phyloP scores from a whole-genome alignment of 805 yeast species.

The Allodekkera sacchari region DNA sequence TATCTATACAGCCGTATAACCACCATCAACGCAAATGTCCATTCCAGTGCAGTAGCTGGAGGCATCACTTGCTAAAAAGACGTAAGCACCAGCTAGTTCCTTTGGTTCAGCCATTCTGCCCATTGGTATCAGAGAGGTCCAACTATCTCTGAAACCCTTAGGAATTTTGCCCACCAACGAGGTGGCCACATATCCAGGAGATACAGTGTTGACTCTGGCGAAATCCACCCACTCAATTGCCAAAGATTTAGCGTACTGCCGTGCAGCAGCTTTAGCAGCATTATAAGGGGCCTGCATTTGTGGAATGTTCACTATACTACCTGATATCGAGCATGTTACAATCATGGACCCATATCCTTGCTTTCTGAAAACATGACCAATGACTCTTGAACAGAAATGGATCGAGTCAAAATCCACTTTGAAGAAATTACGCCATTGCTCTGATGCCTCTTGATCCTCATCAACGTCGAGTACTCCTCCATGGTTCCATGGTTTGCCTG shows the following conservation, averaged over 20 bases:
- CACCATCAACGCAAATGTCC: slow-evolving; percentile 75
- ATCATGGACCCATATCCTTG: slow-evolving; percentile 74
- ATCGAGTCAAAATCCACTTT: slow-evolving; percentile 74
- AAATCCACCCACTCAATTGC: slow-evolving; percentile 88
- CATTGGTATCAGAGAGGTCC: slow-evolving; percentile 51
- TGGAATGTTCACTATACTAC: slow-evolving; percentile 79
- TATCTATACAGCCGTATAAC: slow-evolving; percentile 44
- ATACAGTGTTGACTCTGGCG: slow-evolving; percentile 75
- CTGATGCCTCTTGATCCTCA: slow-evolving; percentile 30
- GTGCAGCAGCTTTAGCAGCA: slow-evolving; percentile 77
- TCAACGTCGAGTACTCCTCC: slow-evolving; percentile 44
- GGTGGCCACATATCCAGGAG: slow-evolving; percentile 83
- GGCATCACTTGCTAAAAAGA: slow-evolving; percentile 76
- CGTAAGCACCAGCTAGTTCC: slow-evolving; percentile 73
- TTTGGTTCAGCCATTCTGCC: slow-evolving; percentile 70
- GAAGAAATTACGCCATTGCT: slow-evolving; percentile 60
- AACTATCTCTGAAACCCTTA: slow-evolving; percentile 33
- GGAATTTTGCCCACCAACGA: slow-evolving; percentile 49
- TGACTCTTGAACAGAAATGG: slow-evolving; percentile 67
- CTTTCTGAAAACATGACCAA: slow-evolving; percentile 64
- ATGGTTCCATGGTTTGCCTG: slow-evolving; percentile 67
- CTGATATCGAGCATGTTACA: slow-evolving; percentile 86
- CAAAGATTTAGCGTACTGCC: slow-evolving; percentile 67
- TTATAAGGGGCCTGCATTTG: slow-evolving; percentile 82
- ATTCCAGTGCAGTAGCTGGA: slow-evolving; percentile 73